phyloP scores from a whole-genome alignment of 768 basidiomycete genomes.

The Paxillus involutus region DNA sequence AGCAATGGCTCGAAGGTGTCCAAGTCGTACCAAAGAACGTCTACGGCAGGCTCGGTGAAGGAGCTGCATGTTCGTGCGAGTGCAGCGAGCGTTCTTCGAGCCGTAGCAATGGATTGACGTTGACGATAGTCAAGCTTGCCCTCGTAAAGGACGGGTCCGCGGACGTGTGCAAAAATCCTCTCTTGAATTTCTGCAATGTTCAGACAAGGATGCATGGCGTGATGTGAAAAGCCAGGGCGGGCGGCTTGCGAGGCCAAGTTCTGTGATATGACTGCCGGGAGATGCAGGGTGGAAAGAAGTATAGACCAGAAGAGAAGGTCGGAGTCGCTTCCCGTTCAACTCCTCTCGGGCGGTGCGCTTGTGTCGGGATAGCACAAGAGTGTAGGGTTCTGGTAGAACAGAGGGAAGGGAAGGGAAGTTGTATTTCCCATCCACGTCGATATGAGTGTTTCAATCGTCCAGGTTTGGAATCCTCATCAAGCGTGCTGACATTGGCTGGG shows the following conservation, averaged over 20 bases:
- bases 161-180: neutral
- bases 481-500: neutral
- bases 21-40: constrained; percentile 13
- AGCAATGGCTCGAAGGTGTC: constrained; percentile 11
- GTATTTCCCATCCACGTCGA: neutral
- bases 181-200: neutral
- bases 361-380: neutral
- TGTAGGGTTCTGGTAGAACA: neutral
- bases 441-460: neutral
- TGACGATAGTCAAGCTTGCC: neutral
- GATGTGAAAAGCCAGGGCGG: neutral
- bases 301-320: neutral
- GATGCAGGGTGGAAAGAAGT: neutral
- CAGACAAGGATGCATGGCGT: neutral
- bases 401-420: neutral
- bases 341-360: neutral
- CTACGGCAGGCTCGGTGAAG: constrained; percentile 14
- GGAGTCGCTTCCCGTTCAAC: neutral
- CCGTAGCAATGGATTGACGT: neutral
- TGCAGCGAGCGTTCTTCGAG: constrained; percentile 1
- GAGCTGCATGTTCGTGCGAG: constrained; percentile 12
- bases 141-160: neutral
- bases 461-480: neutral
- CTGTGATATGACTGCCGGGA: neutral
- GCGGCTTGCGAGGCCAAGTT: neutral